Evolutionary conservation across 352 stramenopile species (phyloP).

Genomic region (Phytophthora multivora): DNA sequence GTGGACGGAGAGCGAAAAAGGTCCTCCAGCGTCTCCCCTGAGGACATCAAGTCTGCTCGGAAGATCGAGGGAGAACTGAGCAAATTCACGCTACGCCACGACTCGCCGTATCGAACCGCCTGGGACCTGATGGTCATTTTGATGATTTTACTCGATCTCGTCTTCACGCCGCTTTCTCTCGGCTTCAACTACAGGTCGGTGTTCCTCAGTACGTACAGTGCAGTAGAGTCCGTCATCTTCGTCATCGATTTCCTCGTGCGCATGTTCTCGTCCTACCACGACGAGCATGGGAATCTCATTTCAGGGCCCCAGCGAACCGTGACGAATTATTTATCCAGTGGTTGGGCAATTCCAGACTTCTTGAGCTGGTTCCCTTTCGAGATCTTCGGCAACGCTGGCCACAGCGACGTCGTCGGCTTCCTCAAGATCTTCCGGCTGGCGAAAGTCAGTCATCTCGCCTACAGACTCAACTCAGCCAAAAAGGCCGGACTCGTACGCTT

Average conservation of each 20-base stretch:
- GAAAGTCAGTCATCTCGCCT: constrained; percentile 66
- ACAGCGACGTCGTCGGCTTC: constrained; percentile 54
- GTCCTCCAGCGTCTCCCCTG: constrained; percentile 19
- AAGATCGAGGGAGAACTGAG: constrained; percentile 39
- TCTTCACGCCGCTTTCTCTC: constrained; percentile 59
- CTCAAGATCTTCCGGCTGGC: constrained; percentile 63
- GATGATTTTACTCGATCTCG: constrained; percentile 57
- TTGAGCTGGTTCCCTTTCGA: constrained; percentile 73
- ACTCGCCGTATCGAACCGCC: constrained; percentile 37
- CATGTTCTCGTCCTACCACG: constrained; percentile 56
- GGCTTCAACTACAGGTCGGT: constrained; percentile 47
- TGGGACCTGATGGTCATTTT: constrained; percentile 62
- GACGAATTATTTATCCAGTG: constrained; percentile 55
- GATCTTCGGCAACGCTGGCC: constrained; percentile 23
- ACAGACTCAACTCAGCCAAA: constrained; percentile 55
- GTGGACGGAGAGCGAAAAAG: constrained; percentile 2
- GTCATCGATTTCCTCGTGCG: constrained; percentile 60
- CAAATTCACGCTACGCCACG: constrained; percentile 51
- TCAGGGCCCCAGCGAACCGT: constrained; percentile 50
- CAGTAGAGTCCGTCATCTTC: constrained; percentile 45
- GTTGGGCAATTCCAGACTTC: constrained; percentile 61
- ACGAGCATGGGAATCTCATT: constrained; percentile 53
- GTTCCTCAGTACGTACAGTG: constrained; percentile 38
- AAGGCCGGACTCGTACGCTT: constrained; percentile 69
- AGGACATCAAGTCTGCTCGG: constrained; percentile 55